phyloP scores from a whole-genome alignment of 352 stramenopile genomes.

The Blastocystis sp. region DNA sequence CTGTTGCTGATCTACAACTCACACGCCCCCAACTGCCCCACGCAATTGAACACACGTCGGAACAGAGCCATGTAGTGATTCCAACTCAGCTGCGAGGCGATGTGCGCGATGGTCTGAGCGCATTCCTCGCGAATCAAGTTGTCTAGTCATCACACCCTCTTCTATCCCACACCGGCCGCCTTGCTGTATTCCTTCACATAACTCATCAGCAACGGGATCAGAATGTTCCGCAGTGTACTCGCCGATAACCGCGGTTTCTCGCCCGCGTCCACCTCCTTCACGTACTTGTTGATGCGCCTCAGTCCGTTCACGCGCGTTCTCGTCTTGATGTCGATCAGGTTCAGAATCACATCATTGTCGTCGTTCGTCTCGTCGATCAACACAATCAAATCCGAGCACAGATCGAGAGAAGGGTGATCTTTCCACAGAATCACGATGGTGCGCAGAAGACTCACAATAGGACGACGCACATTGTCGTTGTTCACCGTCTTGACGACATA shows the following conservation, averaged over 20 bases:
- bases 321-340: constrained; percentile 35
- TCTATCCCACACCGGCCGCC: background rate
- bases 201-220: constrained; percentile 29
- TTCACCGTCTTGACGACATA: background rate
- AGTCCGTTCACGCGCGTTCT: background rate
- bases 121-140: constrained; percentile 35
- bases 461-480: constrained; percentile 27
- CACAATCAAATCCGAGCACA: constrained; percentile 16
- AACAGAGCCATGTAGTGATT: constrained; percentile 52
- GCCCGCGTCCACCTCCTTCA: background rate
- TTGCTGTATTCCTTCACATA: constrained; percentile 16
- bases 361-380: background rate
- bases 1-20: constrained; percentile 27
- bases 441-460: background rate
- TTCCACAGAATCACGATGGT: constrained; percentile 32
- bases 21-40: background rate
- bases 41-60: constrained; percentile 16
- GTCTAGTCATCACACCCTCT: background rate
- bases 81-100: constrained; percentile 36
- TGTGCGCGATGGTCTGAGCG: background rate
- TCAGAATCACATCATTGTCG: constrained; percentile 28
- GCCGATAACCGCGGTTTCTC: background rate
- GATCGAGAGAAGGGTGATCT: background rate
- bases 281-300: background rate
- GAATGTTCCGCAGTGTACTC: background rate